Conservation (phyloP, 1,284 basidiomycete genomes). For the Ceraceosorus bombacis region DNA sequence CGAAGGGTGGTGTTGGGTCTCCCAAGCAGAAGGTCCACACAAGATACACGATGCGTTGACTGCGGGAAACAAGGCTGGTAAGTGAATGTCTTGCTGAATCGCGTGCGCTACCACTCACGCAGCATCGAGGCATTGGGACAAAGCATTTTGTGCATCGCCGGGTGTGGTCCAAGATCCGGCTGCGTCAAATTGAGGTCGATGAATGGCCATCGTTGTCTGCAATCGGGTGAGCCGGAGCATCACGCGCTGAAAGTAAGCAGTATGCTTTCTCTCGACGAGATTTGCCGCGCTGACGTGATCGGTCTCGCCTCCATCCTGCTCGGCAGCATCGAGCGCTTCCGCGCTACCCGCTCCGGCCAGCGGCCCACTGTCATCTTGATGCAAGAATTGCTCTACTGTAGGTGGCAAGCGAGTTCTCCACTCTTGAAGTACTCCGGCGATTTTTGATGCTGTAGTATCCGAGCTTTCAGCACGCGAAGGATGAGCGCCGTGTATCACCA, state of each 20-base stretch:
- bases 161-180: constrained; percentile 25
- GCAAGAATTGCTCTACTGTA: constrained; percentile 23
- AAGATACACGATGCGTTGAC: constrained; percentile 9
- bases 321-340: constrained; percentile 9
- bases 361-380: constrained; percentile 19
- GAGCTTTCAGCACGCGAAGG: constrained; percentile 23
- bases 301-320: constrained; percentile 3
- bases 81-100: too few species aligned
- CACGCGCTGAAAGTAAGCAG: constrained; percentile 24
- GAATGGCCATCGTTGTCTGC: constrained; percentile 26
- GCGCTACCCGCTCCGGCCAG: constrained; percentile 17
- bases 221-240: constrained; percentile 23
- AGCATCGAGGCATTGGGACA: constrained; percentile 8
- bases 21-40: constrained; percentile 3
- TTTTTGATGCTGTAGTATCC: not conserved
- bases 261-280: constrained; percentile 20
- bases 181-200: constrained; percentile 35
- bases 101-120: not conserved
- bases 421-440: constrained; percentile 6
- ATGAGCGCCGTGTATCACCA: constrained; percentile 23
- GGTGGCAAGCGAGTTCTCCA: constrained; percentile 29
- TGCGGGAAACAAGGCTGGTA: not conserved
- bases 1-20: constrained; percentile 11
- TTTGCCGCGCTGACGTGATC: constrained; percentile 8
- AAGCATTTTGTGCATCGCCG: constrained; percentile 14